A percentile compares a stretch with the other conserved stretches of the same genome.
Evolutionary conservation across 2,329 filamentous ascomycete species (phyloP).

Genomic region (Colletotrichum cordylinicola): DNA sequence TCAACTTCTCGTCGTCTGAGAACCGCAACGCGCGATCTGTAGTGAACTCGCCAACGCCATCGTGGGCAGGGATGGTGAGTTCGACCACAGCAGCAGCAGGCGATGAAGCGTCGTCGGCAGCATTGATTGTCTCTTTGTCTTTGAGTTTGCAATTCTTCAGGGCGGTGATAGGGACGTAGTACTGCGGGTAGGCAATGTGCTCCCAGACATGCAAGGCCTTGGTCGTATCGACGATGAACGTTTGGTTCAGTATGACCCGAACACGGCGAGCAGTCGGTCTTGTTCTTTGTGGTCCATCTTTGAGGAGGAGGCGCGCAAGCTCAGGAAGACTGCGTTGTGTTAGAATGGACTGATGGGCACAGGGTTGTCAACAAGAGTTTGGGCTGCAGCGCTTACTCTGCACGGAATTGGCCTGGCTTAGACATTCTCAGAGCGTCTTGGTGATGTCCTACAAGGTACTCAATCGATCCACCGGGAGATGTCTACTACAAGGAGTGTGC

Average conservation of each 20-base stretch:
- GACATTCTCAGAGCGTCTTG: background rate
- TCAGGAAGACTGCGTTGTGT: conserved; percentile 28
- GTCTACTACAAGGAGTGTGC: background rate
- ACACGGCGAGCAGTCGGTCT: conserved; percentile 33
- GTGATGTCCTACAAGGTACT: background rate
- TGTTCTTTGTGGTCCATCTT: conserved; percentile 28
- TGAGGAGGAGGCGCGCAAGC: conserved; percentile 30
- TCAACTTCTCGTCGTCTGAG: conserved; percentile 38
- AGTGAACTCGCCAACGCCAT: conserved; percentile 27
- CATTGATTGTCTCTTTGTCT: conserved; percentile 31
- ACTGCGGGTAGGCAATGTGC: conserved; percentile 54
- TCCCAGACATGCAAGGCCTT: conserved; percentile 47
- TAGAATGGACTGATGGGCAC: background rate
- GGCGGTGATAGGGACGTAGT: conserved; percentile 41
- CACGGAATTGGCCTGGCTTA: conserved; percentile 19
- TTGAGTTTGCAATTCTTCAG: conserved; percentile 31
- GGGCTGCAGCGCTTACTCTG: background rate
- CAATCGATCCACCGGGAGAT: background rate
- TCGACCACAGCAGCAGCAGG: conserved; percentile 33
- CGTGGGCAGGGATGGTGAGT: conserved; percentile 31
- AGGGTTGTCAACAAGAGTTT: background rate
- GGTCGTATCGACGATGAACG: conserved; percentile 41
- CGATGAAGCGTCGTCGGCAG: conserved; percentile 25
- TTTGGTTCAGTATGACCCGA: conserved; percentile 37
- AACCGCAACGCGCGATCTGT: conserved; percentile 45